Base-by-base conservation (phyloP, 768 basidiomycete species). In the Russula lepida region DNA sequence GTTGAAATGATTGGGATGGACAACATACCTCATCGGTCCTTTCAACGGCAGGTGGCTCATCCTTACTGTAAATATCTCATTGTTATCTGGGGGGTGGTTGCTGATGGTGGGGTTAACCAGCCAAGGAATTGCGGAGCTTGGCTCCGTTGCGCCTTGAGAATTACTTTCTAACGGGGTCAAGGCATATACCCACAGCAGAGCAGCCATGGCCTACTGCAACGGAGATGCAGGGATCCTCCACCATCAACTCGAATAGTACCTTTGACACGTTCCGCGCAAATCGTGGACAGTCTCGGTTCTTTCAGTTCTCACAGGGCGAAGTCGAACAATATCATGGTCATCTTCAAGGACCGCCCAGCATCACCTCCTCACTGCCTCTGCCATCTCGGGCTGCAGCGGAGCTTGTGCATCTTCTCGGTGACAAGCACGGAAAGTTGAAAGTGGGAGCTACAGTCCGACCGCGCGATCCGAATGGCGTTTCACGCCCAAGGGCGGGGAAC, bases 361-460 rank as follows among this genome's bases (percentile, higher is more conserved):
- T 86, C 44, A 74, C 85, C 50, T 81, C 75, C 66, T 71, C 77
- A 47, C 77, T 79, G n/a, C 77, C 74, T 17, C 73, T 79, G 4
- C 76, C 81, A 30, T 73, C 74, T 32, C 74, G 78, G 65, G 83
- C 77, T 53, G 76, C 80, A 7, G 78, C 78, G 19, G 84, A 88
- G 67, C 76, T 88, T 51, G 81, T 80, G 59, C 71, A 78, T 33
- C 77, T 89, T 54, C 77, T 89, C 7, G 88, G 89, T 13, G 81
- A 85, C 68, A 74, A 81, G 0, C 73, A 77, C 58, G 77, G 84
- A 27, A 78, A 80, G 44, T 71, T 88, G 41, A 83, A 80, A 69
- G 69, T 78, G 32, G 80, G 82, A 12, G 78, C 84, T 19, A 74
- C 75, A 5, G 66, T 85, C 33, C 64, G 77, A 27, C 77, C 74